Evolutionary conservation across 148 eudicot species (phyloP).

Genomic region (Camellia japonica): DNA sequence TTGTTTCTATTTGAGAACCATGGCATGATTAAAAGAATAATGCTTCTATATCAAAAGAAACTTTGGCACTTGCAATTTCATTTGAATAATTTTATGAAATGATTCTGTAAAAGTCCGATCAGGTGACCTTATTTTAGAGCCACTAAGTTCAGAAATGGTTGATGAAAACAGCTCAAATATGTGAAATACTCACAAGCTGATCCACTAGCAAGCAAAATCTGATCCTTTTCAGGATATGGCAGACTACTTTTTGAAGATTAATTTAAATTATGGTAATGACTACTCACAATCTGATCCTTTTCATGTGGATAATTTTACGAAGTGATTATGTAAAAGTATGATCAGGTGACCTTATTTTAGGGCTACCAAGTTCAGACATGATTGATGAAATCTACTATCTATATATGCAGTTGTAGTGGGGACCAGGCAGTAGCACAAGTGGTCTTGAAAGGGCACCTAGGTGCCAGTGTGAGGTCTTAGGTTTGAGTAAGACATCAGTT

Average conservation of each 20-base stretch:
- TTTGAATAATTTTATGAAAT: background rate
- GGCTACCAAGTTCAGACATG: background rate
- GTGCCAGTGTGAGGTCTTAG: too few species aligned
- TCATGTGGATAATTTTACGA: too few species aligned
- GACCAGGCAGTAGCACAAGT: too few species aligned
- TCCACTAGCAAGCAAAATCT: background rate
- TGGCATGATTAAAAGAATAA: background rate
- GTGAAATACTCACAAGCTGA: background rate
- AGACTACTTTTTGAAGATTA: background rate
- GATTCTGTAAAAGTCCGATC: background rate
- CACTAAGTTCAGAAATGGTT: background rate
- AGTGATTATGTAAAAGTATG: background rate
- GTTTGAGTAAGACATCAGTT: too few species aligned
- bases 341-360: background rate
- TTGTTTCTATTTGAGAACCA: background rate
- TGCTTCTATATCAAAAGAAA: background rate
- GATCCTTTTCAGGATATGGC: background rate
- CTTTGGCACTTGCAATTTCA: background rate
- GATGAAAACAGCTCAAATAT: background rate
- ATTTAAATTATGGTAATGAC: background rate
- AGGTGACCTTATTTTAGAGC: background rate
- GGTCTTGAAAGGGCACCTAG: too few species aligned
- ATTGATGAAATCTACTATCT: background rate
- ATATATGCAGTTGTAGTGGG: background rate
- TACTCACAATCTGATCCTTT: background rate